phyloP scores from a whole-genome alignment of 2,329 filamentous ascomycete species.

The Botrytis cinerea region DNA sequence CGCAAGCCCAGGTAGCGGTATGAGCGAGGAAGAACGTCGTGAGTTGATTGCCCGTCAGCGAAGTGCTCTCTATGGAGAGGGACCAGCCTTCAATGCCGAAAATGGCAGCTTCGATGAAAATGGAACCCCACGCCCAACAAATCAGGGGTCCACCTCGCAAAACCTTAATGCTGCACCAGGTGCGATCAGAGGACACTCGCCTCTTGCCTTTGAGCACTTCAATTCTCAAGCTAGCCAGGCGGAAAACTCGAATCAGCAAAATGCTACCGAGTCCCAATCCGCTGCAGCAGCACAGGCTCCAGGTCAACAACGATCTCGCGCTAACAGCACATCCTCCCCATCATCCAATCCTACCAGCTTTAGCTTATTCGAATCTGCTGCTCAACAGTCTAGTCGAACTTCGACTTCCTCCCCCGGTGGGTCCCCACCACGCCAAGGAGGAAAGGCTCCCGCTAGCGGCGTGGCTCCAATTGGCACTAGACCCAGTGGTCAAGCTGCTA shows the following conservation, averaged over 20 bases:
- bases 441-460: constrained; percentile 58
- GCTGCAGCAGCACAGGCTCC: constrained; percentile 44
- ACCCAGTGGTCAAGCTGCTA: constrained; percentile 61
- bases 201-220: constrained; percentile 74
- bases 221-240: constrained; percentile 45
- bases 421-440: constrained; percentile 73
- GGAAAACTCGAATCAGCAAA: constrained; percentile 33
- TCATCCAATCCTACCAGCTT: constrained; percentile 65
- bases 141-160: constrained; percentile 62
- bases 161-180: constrained; percentile 63
- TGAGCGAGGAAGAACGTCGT: constrained; percentile 95
- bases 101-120: constrained; percentile 69
- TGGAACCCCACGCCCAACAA: constrained; percentile 61
- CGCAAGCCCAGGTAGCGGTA: constrained; percentile 74
- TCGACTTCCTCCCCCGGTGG: constrained; percentile 84
- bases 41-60: constrained; percentile 96
- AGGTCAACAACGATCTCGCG: constrained; percentile 57
- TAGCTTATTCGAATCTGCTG: constrained; percentile 59
- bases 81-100: constrained; percentile 62
- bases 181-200: constrained; percentile 71
- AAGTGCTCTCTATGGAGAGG: constrained; percentile 86
- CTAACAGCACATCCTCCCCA: constrained; percentile 85
- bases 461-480: constrained; percentile 95
- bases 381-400: constrained; percentile 72
- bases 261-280: constrained; percentile 52